Evolutionary conservation across 257 asterid genomes (phyloP), one percentile per base, ranked within the genome.

Genomic region (Solanum peruvianum): DNA sequence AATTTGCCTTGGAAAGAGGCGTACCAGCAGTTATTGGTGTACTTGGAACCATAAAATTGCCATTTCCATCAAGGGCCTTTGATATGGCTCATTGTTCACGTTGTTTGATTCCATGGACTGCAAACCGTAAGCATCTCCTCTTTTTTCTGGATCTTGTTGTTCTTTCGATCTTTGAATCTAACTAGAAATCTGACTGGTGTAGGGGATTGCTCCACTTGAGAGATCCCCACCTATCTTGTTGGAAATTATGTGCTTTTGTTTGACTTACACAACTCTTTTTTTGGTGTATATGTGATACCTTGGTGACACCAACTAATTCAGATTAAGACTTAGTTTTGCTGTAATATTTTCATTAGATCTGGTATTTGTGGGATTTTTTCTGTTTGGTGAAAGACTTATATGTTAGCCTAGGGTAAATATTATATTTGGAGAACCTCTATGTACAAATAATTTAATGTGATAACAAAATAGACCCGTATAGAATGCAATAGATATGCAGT

Each of bases 1-100:
- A 87, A 84, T 87, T 87, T 81, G 89, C 87, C 27, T 62, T 87
- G 41, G 89, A 87, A 56, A 87, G 89, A 60, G 89, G 89, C 2
- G 69, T 87, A 44, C 89, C 89, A 31, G 89, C 89, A 11, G 71
- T 87, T 35, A 87, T 87, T 72, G 89, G 89, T 83, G 87, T 87
- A 70, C 78, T 87, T 27, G 89, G 89, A 70, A 87, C 89, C 80
- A 41, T 87, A 58, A 87, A 87, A 67, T 82, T 87, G 49, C 87
- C 85, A 41, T 87, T 70, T 73, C 89, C 89, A 56, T 72, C 81
- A 49, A 56, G 81, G 60, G 89, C 89, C 52, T 87, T 82, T 81
- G 93, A 91, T 82, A 90, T 91, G 92, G 93, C 90, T 67, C 93
- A 91, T 49, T 91, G 93, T 76, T 91, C 93, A 10, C 91, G 91